Evolutionary conservation across 73 alveolate genomes (phyloP), one percentile per base, ranked within the genome.

Genomic region (Effrenium voratum): DNA sequence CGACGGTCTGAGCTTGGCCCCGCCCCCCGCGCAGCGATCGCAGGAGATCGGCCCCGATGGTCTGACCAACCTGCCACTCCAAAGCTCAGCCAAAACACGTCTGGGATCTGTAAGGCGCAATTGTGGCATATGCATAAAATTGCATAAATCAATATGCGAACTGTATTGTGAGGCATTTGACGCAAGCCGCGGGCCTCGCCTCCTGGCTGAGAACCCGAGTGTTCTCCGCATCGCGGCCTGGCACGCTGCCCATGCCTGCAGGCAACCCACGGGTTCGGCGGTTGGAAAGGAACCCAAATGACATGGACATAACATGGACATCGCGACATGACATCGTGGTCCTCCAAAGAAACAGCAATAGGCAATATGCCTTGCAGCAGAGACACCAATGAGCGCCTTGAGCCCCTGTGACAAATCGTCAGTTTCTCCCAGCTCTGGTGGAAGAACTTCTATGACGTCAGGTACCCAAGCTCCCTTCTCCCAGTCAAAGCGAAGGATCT

Each of bases 31-130:
- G 94, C 44, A 90, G 57, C 59, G 97, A 90, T 6, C 87, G 97
- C 38, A 90, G 75, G 77, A 90, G 63, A 36, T 90, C 97, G 19
- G 97, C 97, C 28, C 97, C 97, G 43, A 90, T 50, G 97, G 97
- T 45, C 36, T 90, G 97, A 41, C 97, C 97, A 19, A 57, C 97
- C 97, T 90, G 86, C 2, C 59, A 34, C 38, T 26, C 8, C 63
- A 24, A 32, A 81, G n/a, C 36, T 22, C 55, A 10, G 15, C 32
- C 68, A 19, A 28, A 0, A 28, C 68, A 1, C 24, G 32, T 55
- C 68, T 55, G n/a, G n/a, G n/a, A 19, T 55, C 68, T 55, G 68
- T 55, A 55, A 55, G 6, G 68, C 68, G 15, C 68, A 19, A 28
- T 55, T 2, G 32, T 55, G 68, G 15, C 68, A 1, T 52, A 10